Evolutionary conservation across 495 filamentous ascomycete genomes (phyloP).

Genomic region (Symbiotaphrina buchneri): DNA sequence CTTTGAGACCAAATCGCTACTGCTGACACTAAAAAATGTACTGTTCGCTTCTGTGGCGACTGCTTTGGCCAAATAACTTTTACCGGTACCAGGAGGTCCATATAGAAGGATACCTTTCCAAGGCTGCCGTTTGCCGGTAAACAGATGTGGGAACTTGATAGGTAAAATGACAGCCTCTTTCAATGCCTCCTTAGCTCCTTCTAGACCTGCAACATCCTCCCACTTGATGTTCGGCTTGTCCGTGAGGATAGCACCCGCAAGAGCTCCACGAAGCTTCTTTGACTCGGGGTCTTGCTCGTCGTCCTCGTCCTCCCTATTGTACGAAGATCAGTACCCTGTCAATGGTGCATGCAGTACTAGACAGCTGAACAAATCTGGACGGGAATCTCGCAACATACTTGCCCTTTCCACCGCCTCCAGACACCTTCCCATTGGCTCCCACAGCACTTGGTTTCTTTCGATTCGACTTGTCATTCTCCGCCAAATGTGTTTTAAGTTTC

Average conservation of each 20-base stretch:
- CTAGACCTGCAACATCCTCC: slow-evolving; percentile 96
- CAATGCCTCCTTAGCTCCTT: slow-evolving; percentile 84
- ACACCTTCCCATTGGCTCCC: slow-evolving; percentile 65
- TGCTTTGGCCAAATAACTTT: slow-evolving; percentile 89
- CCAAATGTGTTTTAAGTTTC: slow-evolving; percentile 81
- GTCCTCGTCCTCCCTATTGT: slow-evolving; percentile 27
- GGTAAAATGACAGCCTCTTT: slow-evolving; percentile 95
- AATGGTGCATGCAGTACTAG: too few relatives aligned
- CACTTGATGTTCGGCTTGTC: slow-evolving; percentile 90
- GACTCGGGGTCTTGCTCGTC: slow-evolving; percentile 65
- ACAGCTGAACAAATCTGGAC: too few relatives aligned
- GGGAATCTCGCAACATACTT: slow-evolving; percentile 34
- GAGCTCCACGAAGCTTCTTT: slow-evolving; percentile 80
- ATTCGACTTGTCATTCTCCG: slow-evolving; percentile 46
- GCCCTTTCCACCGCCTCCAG: slow-evolving; percentile 42
- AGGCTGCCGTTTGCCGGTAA: slow-evolving; percentile 88
- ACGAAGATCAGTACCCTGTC: slow-evolving; percentile 9
- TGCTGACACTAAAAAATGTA: slow-evolving; percentile 98
- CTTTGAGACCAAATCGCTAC: slow-evolving; percentile 88
- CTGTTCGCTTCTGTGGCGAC: slow-evolving; percentile 97
- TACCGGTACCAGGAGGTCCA: slow-evolving; percentile 90
- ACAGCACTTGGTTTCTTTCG: slow-evolving; percentile 55
- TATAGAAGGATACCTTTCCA: slow-evolving; percentile 98
- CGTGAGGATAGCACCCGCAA: slow-evolving; percentile 78
- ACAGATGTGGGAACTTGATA: slow-evolving; percentile 94